These are phyloP conservation scores for Trichoderma simmonsii DNA, from an alignment of 2,329 filamentous ascomycete genomes.

Conservation along the genomic window DNA sequence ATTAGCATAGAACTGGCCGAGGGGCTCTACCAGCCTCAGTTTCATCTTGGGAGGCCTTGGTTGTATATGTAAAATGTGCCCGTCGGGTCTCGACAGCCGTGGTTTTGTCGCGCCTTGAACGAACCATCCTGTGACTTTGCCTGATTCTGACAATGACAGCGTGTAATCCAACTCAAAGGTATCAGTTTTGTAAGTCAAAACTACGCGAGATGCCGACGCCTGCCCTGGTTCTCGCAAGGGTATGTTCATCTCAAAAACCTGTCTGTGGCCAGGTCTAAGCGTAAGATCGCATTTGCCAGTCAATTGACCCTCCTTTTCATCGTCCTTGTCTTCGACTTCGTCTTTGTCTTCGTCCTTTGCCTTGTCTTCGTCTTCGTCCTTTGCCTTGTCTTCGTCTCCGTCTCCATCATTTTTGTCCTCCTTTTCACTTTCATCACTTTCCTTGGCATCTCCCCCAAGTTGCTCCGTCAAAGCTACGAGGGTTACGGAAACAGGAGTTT, in stretches of 20 bases:
- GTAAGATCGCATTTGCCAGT: constrained; percentile 61
- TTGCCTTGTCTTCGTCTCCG: neutral
- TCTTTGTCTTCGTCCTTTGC: neutral
- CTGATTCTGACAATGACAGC: constrained; percentile 48
- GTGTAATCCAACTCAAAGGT: constrained; percentile 66
- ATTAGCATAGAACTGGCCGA: constrained; percentile 78
- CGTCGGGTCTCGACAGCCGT: constrained; percentile 46
- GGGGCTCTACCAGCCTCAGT: constrained; percentile 60
- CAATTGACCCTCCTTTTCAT: constrained; percentile 39
- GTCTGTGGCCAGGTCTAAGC: constrained; percentile 63
- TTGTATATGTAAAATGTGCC: constrained; percentile 65
- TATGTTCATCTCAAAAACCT: constrained; percentile 68
- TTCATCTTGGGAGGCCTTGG: constrained; percentile 92
- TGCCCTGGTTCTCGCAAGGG: constrained; percentile 80
- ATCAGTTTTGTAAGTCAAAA: constrained; percentile 60
- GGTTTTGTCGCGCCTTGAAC: constrained; percentile 42
- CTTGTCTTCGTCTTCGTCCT: neutral
- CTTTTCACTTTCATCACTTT: constrained; percentile 3
- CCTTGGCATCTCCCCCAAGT: constrained; percentile 20
- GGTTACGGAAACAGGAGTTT: constrained; percentile 22
- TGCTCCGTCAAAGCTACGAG: constrained; percentile 32
- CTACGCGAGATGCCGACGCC: constrained; percentile 62
- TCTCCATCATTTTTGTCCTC: constrained; percentile 1
- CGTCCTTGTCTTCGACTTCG: constrained; percentile 23
- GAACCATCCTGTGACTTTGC: constrained; percentile 49